Percentiles rank a stretch among this genome's conserved stretches.
These are phyloP conservation scores for Croton setiger DNA, from an alignment of 441 rosid species.

Conservation along the genomic window DNA sequence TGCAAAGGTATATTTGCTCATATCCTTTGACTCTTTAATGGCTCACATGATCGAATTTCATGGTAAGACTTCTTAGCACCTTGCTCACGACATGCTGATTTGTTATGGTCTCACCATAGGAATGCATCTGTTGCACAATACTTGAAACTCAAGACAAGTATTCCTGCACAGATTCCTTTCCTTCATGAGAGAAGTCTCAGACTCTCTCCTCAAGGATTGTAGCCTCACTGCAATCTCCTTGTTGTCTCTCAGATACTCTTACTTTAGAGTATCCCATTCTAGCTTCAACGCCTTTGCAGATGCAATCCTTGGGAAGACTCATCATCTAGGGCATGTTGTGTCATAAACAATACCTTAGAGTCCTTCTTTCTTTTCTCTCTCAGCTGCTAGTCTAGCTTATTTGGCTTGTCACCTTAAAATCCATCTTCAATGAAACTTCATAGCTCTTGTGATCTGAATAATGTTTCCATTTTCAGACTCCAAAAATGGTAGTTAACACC, in stretches of 20 bases:
- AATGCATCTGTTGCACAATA: too few relatives aligned
- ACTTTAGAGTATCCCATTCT: slow-evolving; percentile 8
- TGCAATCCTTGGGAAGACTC: neutral
- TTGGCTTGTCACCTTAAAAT: neutral
- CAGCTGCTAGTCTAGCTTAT: neutral
- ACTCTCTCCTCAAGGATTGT: too few relatives aligned
- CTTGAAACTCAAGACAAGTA: too few relatives aligned
- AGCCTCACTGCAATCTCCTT: neutral
- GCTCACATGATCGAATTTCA: too few relatives aligned
- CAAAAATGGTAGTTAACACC: neutral
- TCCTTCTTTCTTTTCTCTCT: neutral
- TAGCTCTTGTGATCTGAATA: neutral
- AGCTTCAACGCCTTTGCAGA: neutral
- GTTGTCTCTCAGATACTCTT: neutral
- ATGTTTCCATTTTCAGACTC: neutral
- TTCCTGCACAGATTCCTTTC: too few relatives aligned
- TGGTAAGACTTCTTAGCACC: too few relatives aligned
- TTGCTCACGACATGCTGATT: too few relatives aligned
- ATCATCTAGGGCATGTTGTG: neutral
- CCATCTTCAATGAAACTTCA: neutral
- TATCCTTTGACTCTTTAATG: too few relatives aligned
- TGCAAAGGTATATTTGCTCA: too few relatives aligned
- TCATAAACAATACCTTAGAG: neutral
- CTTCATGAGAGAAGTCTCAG: too few relatives aligned
- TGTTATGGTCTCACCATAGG: too few relatives aligned